A percentile compares a stretch with the other conserved stretches of the same genome.
phyloP scores from a whole-genome alignment of 257 asterid genomes.

The Lantana camara region DNA sequence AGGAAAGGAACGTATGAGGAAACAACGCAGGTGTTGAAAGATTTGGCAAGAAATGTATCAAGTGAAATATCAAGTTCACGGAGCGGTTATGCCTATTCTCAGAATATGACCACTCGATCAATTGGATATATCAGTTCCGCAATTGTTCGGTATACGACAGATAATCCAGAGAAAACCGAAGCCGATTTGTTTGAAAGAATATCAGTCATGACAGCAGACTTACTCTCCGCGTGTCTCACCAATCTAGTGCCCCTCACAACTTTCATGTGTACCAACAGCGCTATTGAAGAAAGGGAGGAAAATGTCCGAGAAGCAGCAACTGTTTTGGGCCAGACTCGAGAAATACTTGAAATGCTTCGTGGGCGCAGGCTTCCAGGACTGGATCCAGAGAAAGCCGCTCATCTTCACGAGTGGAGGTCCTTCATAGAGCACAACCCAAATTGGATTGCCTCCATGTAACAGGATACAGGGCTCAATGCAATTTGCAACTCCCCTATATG shows the following conservation, averaged over 20 bases:
- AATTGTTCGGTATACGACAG: slow-evolving; percentile 21
- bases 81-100: slow-evolving; percentile 11
- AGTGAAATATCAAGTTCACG: slow-evolving; percentile 9
- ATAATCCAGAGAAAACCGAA: too few relatives aligned
- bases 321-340: too few relatives aligned
- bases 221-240: too few relatives aligned
- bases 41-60: background rate
- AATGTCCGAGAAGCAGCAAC: slow-evolving; percentile 33
- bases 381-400: slow-evolving; percentile 24
- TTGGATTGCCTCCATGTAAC: background rate
- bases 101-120: slow-evolving; percentile 17
- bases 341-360: slow-evolving; percentile 34
- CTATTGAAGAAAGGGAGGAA: slow-evolving; percentile 36
- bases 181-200: too few relatives aligned
- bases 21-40: too few relatives aligned
- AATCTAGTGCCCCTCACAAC: slow-evolving; percentile 26
- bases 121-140: slow-evolving; percentile 6
- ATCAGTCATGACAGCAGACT: too few relatives aligned
- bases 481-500: background rate
- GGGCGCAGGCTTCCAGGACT: slow-evolving; percentile 23
- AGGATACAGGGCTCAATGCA: background rate
- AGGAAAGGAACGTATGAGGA: too few relatives aligned
- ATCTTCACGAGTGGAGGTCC: slow-evolving; percentile 39
- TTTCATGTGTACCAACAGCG: slow-evolving; percentile 27
- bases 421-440: slow-evolving; percentile 12